A percentile compares a stretch with the other conserved stretches of the same genome.
phyloP scores from a whole-genome alignment of 495 filamentous ascomycete species.

The Apiosordaria backusii region DNA sequence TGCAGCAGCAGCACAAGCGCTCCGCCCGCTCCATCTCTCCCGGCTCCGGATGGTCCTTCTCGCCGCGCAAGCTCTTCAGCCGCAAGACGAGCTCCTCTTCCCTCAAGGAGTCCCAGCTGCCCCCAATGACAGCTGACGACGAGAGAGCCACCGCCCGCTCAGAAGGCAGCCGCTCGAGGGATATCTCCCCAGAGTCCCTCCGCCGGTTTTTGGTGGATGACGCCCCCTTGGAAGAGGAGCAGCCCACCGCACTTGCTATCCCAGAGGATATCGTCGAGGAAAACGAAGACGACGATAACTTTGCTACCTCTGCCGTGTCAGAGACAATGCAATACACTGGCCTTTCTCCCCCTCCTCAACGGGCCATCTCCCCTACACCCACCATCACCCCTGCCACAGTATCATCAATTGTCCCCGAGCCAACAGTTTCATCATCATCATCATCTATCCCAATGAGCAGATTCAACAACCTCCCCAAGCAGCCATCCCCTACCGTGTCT shows the following conservation, averaged over 20 bases:
- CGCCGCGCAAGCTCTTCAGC: slow-evolving; percentile 42
- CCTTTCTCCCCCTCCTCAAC: slow-evolving; percentile 49
- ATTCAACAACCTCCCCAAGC: not conserved
- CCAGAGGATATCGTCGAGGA: slow-evolving; percentile 54
- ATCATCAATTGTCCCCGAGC: not conserved
- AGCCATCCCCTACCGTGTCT: slow-evolving; percentile 3
- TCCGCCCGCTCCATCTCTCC: slow-evolving; percentile 49
- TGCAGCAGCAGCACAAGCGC: slow-evolving; percentile 48
- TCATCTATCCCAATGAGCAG: not conserved
- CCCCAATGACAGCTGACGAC: slow-evolving; percentile 19
- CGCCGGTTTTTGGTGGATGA: slow-evolving; percentile 44
- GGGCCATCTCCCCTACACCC: slow-evolving; percentile 31
- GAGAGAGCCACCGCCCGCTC: slow-evolving; percentile 24
- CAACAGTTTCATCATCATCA: not conserved
- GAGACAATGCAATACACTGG: slow-evolving; percentile 41
- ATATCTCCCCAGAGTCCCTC: slow-evolving; percentile 48
- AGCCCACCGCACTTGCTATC: slow-evolving; percentile 29
- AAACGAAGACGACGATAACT: slow-evolving; percentile 53
- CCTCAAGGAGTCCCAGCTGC: slow-evolving; percentile 17
- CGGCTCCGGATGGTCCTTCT: slow-evolving; percentile 40
- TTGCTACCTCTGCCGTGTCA: slow-evolving; percentile 47
- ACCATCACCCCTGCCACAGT: slow-evolving; percentile 10
- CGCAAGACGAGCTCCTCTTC: slow-evolving; percentile 36
- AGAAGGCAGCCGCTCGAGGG: slow-evolving; percentile 40
- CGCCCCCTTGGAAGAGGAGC: slow-evolving; percentile 22